Base-by-base conservation (phyloP, 2,329 filamentous ascomycete genomes). In the Diatrype stigma region DNA sequence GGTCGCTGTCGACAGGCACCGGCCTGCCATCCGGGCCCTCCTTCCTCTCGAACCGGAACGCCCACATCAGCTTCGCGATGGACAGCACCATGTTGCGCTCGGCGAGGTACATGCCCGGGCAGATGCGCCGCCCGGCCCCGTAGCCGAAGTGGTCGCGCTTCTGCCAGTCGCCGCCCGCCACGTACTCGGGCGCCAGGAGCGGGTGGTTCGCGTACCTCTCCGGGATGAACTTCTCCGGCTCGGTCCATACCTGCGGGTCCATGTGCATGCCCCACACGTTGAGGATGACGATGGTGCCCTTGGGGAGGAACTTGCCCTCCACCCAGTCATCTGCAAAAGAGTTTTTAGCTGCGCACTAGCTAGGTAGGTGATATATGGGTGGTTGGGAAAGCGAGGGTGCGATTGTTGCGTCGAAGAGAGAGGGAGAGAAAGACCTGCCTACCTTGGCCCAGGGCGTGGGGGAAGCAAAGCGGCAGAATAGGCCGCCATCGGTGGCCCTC, bases 81-180 rank as follows among this genome's bases (percentile, higher is more conserved):
- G 60, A 61, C 2, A 69, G 55, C 10, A 64, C 64, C 16, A n/a
- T n/a, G n/a, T n/a, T n/a, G n/a, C n/a, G n/a, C n/a, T n/a, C n/a
- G n/a, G n/a, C n/a, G n/a, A n/a, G n/a, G n/a, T n/a, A n/a, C n/a
- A n/a, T n/a, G n/a, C n/a, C n/a, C n/a, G n/a, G n/a, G n/a, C n/a
- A n/a, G n/a, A n/a, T n/a, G n/a, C n/a, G n/a, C n/a, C n/a, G n/a
- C n/a, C n/a, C n/a, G n/a, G n/a, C n/a, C n/a, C 73, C 72, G 55
- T 75, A 77, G 1, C 66, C 63, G 54, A 74, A 77, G 54, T 77
- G 74, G 46, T 72, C 67, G 10, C 68, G 65, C 42, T 49, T 48
- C 23, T 57, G 55, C 6, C 63, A 62, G 42, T 68, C 63, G 14
- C 61, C 47, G 28, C 23, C 46, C 16, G 61, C 60, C 1, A 55